A percentile compares a stretch with the other conserved stretches of the same genome.
Evolutionary conservation across 2,329 filamentous ascomycete species (phyloP).

Genomic region (Fusarium hainanense): DNA sequence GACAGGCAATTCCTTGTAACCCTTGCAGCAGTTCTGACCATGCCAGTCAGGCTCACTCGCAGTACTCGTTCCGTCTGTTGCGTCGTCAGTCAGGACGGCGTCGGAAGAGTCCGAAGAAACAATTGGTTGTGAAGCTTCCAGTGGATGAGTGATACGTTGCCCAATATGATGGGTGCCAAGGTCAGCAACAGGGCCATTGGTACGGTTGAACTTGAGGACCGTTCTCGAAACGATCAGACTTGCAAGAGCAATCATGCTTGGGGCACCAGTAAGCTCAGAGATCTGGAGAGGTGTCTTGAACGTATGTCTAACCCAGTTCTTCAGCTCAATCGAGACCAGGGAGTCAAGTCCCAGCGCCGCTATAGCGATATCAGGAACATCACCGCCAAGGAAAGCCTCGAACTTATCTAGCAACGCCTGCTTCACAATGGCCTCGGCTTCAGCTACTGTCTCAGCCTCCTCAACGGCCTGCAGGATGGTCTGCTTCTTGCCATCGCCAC

Average conservation of each 20-base stretch:
- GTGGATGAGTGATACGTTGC: too few relatives aligned
- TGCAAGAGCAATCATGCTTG: constrained; percentile 2
- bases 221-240: not conserved
- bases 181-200: too few relatives aligned
- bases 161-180: not conserved
- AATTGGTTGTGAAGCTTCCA: too few relatives aligned
- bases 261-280: constrained; percentile 3
- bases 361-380: constrained; percentile 4
- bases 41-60: not conserved
- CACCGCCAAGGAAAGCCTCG: not conserved
- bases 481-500: not conserved
- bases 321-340: constrained; percentile 5
- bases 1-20: not conserved
- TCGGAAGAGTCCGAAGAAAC: not conserved
- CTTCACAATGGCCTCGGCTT: not conserved
- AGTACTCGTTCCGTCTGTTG: not conserved
- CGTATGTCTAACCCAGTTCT: constrained; percentile 10
- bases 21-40: not conserved
- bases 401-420: constrained; percentile 4
- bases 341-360: constrained; percentile 1
- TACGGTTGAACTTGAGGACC: not conserved
- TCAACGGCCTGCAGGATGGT: constrained; percentile 7
- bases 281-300: constrained; percentile 6
- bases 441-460: not conserved
- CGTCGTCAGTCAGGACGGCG: not conserved